phyloP scores from a whole-genome alignment of 1,284 basidiomycete genomes.

The Tilletia indica region DNA sequence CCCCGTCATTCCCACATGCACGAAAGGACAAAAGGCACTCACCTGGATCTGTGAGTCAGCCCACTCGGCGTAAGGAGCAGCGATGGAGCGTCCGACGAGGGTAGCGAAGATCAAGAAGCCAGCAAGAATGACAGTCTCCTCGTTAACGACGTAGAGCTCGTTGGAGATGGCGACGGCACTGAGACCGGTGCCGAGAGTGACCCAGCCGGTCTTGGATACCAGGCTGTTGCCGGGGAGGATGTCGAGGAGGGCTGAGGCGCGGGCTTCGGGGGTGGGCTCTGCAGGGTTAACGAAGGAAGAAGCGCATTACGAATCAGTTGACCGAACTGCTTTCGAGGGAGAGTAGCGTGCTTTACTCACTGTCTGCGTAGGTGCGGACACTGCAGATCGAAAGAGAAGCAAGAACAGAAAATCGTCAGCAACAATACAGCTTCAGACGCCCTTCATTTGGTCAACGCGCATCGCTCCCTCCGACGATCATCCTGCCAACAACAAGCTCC shows the following conservation, averaged over 20 bases:
- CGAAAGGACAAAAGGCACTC: background rate
- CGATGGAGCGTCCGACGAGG: conserved; percentile 75
- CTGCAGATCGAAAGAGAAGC: background rate
- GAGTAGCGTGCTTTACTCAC: conserved; percentile 16
- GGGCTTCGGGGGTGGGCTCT: conserved; percentile 68
- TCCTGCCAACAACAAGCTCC: no score
- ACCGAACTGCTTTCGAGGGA: background rate
- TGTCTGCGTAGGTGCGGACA: conserved; percentile 50
- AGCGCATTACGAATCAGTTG: background rate
- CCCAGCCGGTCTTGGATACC: conserved; percentile 86
- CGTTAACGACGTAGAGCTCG: conserved; percentile 96
- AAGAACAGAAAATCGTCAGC: no score
- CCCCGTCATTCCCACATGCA: background rate
- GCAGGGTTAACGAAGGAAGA: background rate
- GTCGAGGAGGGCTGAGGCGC: conserved; percentile 86
- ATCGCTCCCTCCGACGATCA: no score
- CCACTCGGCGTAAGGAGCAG: conserved; percentile 89
- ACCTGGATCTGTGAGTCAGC: conserved; percentile 62
- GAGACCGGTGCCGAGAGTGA: conserved; percentile 85
- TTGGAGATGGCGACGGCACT: conserved; percentile 91
- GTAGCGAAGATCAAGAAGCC: conserved; percentile 78
- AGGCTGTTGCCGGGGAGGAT: conserved; percentile 86
- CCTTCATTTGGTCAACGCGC: no score
- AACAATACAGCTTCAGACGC: no score
- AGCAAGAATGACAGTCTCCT: conserved; percentile 65